Evolutionary conservation across 1,139 yeast species (phyloP).

Genomic region (Fermentozyma sake): DNA sequence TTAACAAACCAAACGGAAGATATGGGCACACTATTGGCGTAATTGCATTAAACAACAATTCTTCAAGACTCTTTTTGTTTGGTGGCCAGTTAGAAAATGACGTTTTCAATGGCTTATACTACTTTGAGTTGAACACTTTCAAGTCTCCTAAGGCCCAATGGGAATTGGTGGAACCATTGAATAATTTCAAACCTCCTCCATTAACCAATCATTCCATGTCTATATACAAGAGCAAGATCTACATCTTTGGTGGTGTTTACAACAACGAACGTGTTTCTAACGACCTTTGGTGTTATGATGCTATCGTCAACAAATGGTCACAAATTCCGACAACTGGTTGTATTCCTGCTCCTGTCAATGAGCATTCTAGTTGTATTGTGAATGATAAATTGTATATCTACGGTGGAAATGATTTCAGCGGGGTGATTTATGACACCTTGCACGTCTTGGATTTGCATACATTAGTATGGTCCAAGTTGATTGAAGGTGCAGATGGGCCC

Average conservation of each 20-base stretch:
- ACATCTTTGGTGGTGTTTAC: slow-evolving; percentile 89
- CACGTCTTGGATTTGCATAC: slow-evolving; percentile 75
- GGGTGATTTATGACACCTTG: slow-evolving; percentile 63
- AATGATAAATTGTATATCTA: slow-evolving; percentile 78
- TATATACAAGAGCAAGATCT: slow-evolving; percentile 72
- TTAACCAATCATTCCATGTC: slow-evolving; percentile 90
- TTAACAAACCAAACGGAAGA: slow-evolving; percentile 84
- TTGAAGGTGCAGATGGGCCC: slow-evolving; percentile 49
- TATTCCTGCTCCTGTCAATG: slow-evolving; percentile 83
- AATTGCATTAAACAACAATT: slow-evolving; percentile 58
- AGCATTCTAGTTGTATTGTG: slow-evolving; percentile 81
- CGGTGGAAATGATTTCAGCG: slow-evolving; percentile 86
- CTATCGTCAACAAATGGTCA: slow-evolving; percentile 64
- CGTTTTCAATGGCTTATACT: slow-evolving; percentile 79
- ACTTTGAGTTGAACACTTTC: slow-evolving; percentile 85
- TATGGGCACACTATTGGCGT: slow-evolving; percentile 81
- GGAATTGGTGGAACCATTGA: slow-evolving; percentile 63
- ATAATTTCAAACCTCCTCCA: slow-evolving; percentile 72
- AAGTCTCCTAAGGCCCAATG: slow-evolving; percentile 80
- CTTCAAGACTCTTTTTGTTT: slow-evolving; percentile 75
- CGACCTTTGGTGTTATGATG: slow-evolving; percentile 82
- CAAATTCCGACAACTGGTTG: slow-evolving; percentile 49
- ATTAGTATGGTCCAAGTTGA: slow-evolving; percentile 68
- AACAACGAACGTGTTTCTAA: slow-evolving; percentile 72
- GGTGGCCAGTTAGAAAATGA: slow-evolving; percentile 95